Evolutionary conservation across 345 rosid species (phyloP), one percentile per base, ranked within the genome.

Genomic region (Bruguiera gymnorhiza): DNA sequence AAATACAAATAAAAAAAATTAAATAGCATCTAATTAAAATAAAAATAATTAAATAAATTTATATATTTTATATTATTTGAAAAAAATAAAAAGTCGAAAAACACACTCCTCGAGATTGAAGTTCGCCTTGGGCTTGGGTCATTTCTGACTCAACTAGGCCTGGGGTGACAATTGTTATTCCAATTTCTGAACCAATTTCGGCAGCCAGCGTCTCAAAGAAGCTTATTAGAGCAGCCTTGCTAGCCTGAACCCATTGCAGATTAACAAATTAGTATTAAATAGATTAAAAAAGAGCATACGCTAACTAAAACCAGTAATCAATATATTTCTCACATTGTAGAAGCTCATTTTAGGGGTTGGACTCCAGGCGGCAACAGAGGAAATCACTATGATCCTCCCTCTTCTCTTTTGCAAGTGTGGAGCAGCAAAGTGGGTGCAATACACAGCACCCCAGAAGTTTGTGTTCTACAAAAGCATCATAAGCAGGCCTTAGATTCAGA

Each of bases 391-490:
- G 30, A 88, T 81, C 73, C 70, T 86, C 66, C 91, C 90, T 78
- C 71, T 77, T 34, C 54, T 83, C 68, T 57, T 67, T 63, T 61
- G 80, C 48, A 86, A 72, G 75, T 79, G 57, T 1, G 83, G 83
- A 71, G 60, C 26, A n/a, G 86, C 85, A 26, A 73, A 85, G 32
- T 50, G 76, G 5, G 83, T 68, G 64, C 73, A 60, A 67, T 73
- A 75, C 2, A 76, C 86, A 8, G 87, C 79, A 43, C 92, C 88
- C 92, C 90, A 88, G 67, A 88, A 86, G 78, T 86, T 85, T 20
- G 69, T 73, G 32, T 85, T 78, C 89, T 83, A 56, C 18, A 18
- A 32, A 58, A 52, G 4, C 48, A 43, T 43, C 15, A 43, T 5
- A 43, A 43, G 48, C 16, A 43, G 48, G 48, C 48, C 16, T 43